These are phyloP conservation scores for Suillus subaureus DNA, from an alignment of 768 basidiomycete species.

Conservation along the genomic window DNA sequence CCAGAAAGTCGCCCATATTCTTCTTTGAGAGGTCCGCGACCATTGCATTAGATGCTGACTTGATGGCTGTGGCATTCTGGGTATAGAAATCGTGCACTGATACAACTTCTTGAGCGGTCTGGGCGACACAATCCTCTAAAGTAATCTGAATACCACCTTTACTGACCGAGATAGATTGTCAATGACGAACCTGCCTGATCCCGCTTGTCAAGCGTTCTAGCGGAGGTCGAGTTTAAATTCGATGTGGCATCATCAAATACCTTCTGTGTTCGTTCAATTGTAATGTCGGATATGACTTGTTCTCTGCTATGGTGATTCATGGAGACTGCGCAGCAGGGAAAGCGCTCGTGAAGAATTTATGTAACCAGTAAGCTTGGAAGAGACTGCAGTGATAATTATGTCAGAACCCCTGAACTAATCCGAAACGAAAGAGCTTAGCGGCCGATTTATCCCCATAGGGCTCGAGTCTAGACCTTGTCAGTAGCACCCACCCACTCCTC, in stretches of 20 bases:
- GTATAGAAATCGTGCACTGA: background rate
- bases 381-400: background rate
- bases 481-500: no score
- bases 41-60: conserved; percentile 1
- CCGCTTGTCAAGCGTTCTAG: background rate
- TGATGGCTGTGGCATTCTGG: conserved; percentile 4
- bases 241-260: background rate
- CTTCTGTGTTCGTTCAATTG: background rate
- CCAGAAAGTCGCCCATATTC: conserved; percentile 20
- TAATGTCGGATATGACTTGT: background rate
- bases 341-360: no score
- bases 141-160: no score
- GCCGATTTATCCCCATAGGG: background rate
- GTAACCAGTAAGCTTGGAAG: background rate
- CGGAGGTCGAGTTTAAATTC: background rate
- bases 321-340: background rate
- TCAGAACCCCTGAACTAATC: background rate
- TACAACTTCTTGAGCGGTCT: background rate
- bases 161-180: background rate
- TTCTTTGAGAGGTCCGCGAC: background rate
- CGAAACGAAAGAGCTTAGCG: background rate
- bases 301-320: background rate
- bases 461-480: no score
- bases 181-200: background rate
- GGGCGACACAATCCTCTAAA: background rate